These are phyloP conservation scores for Hyaloraphidium curvatum DNA, from an alignment of 192 early-diverging fungal genomes.

Conservation along the genomic window DNA sequence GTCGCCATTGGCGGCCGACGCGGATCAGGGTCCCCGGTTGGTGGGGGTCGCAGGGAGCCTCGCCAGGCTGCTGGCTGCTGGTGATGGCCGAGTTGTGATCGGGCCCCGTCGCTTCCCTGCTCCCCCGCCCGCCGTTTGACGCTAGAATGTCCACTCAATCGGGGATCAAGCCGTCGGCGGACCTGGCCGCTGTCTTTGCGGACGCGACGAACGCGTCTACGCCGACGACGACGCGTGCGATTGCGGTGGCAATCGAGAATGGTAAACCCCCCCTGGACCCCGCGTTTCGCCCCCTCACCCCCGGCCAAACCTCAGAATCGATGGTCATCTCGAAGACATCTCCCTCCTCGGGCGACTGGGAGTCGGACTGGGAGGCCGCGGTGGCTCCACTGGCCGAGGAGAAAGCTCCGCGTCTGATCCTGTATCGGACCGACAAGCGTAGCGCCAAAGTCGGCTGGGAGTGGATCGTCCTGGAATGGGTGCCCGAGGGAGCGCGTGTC, in stretches of 20 bases:
- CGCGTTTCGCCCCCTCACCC: background rate
- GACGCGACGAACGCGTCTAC: background rate
- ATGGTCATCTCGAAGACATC: background rate
- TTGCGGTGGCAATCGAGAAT: background rate
- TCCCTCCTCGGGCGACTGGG: background rate
- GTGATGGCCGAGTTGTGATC: too few species aligned
- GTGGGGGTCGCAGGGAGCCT: too few species aligned
- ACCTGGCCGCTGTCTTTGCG: background rate
- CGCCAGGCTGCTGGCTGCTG: too few species aligned
- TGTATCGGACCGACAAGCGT: background rate
- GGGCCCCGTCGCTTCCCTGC: too few species aligned
- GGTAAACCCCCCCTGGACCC: background rate
- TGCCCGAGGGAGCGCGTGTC: conserved; percentile 24
- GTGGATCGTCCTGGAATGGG: background rate
- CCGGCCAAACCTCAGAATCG: background rate
- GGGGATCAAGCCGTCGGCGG: background rate
- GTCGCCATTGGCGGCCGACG: too few species aligned
- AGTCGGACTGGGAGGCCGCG: background rate
- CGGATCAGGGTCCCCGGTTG: too few species aligned
- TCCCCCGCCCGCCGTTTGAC: too few species aligned
- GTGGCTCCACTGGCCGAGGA: background rate
- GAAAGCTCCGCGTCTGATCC: background rate
- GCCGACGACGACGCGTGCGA: background rate
- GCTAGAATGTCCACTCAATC: conserved; percentile 2
- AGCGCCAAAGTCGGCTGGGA: background rate